Base-by-base conservation (phyloP, 441 rosid genomes). In the Gossypium davidsonii region DNA sequence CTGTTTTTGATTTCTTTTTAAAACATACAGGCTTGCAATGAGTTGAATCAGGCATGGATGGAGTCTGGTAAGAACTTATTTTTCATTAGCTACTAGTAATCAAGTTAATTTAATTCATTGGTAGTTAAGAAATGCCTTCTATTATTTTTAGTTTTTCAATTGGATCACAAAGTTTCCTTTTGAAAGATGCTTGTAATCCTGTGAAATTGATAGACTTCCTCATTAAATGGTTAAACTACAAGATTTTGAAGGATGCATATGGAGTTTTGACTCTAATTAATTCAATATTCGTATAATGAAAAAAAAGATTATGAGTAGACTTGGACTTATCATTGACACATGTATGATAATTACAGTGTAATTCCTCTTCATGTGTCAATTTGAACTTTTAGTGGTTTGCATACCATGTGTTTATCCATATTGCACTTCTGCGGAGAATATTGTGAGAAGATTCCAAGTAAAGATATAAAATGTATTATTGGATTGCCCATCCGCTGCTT, bases 41-140 rank as follows among this genome's bases (percentile, higher is more conserved):
- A 95, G 85, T 83, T 95, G 81, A 81, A 73, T 68, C 98, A 92
- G 78, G 89, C 92, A 52, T 94, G 99, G 99, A 91, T 92, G 99
- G 97, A 92, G 81, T 92, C 99, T 74, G 99, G 98, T 91, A 81
- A 70, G 81, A 76, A 52, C 39, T 46, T 67, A 37, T 20, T 71
- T 39, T 67, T 14, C 23, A 15, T 72, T 20, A 14, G 9, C 49
- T 26, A 26, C 18, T 64, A 6, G 26, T 52, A 28, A 12, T 20
- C 17, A n/a, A 58, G 61, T 74, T 26, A 48, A 72, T 14, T 73
- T 63, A 70, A 77, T 4, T 49, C 66, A 25, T 20, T 34, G 31
- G n/a, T 37, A 26, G 25, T 2, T 42, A 34, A 63, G 66, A 53
- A 61, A 42, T 25, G 48, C 73, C 34, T 9, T 60, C 5, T 1